These are phyloP conservation scores for Pinus albicaulis DNA, from an alignment of 75 land plant genomes.

Conservation along the genomic window DNA sequence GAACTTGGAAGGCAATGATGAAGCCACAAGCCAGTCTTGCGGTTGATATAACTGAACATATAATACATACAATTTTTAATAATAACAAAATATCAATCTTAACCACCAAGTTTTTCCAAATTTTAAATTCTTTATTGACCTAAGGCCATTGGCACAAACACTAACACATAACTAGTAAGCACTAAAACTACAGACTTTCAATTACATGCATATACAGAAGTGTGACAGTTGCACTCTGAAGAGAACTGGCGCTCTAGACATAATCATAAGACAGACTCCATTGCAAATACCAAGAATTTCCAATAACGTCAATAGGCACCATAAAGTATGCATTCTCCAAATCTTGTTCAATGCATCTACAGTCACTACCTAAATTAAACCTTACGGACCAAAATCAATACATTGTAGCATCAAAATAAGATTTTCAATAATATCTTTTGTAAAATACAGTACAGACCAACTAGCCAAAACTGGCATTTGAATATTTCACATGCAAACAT, in stretches of 20 bases:
- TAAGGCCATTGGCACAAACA: not conserved
- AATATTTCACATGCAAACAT: no score
- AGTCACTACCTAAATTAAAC: no score
- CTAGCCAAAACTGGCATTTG: no score
- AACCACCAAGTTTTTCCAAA: not conserved
- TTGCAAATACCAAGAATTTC: not conserved
- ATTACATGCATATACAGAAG: not conserved
- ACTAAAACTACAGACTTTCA: not conserved
- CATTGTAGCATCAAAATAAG: no score
- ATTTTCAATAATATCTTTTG: no score
- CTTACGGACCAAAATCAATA: not conserved
- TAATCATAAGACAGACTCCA: not conserved
- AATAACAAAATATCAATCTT: no score
- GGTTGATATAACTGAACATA: constrained; percentile 71
- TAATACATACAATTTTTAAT: not conserved
- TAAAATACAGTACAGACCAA: no score
- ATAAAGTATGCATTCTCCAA: no score
- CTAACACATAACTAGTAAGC: not conserved
- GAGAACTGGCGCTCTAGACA: not conserved
- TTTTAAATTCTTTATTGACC: not conserved
- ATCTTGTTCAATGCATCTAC: no score
- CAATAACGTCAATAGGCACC: not conserved
- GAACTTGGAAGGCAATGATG: constrained; percentile 72
- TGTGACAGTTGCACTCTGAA: not conserved
- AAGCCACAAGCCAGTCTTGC: constrained; percentile 84